These are phyloP conservation scores for Neoascochyta sp. DNA, from an alignment of 2,329 filamentous ascomycete genomes.

Conservation along the genomic window DNA sequence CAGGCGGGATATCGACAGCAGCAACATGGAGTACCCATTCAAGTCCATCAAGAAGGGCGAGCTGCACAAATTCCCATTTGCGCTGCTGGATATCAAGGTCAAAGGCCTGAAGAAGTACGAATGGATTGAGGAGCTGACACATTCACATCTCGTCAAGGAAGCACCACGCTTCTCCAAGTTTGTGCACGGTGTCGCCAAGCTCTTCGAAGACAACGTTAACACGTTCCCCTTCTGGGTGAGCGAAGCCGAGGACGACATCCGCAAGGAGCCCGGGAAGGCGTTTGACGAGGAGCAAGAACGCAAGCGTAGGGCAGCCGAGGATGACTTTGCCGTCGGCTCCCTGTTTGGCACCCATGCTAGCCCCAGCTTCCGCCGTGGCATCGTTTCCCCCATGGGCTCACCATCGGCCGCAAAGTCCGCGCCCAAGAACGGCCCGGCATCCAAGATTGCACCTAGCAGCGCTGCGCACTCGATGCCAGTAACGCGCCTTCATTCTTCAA, in stretches of 20 bases:
- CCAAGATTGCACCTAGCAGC: slow-evolving; percentile 7
- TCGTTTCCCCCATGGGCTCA: slow-evolving; percentile 65
- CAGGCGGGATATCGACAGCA: slow-evolving; percentile 80
- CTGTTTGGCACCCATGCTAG: slow-evolving; percentile 59
- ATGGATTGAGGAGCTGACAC: slow-evolving; percentile 90
- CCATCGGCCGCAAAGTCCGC: slow-evolving; percentile 43
- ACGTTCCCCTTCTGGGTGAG: slow-evolving; percentile 94
- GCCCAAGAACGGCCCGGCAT: slow-evolving; percentile 14
- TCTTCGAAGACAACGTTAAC: slow-evolving; percentile 95
- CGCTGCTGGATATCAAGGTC: slow-evolving; percentile 88
- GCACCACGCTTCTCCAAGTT: slow-evolving; percentile 95
- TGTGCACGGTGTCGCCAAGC: slow-evolving; percentile 81
- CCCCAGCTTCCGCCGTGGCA: slow-evolving; percentile 49
- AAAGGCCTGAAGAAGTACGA: slow-evolving; percentile 65
- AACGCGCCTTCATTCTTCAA: slow-evolving; percentile 13
- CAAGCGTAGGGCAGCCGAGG: slow-evolving; percentile 74
- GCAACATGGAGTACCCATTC: slow-evolving; percentile 82
- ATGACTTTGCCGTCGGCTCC: slow-evolving; percentile 85
- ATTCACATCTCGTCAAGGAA: slow-evolving; percentile 86
- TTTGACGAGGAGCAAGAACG: slow-evolving; percentile 89
- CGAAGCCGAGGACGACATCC: slow-evolving; percentile 88
- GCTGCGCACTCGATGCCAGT: slow-evolving; percentile 20
- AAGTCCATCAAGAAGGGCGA: slow-evolving; percentile 83
- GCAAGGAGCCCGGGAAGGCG: slow-evolving; percentile 83
- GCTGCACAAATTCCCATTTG: slow-evolving; percentile 84